Evolutionary conservation across 345 rosid species (phyloP).

Genomic region (Lepidium didymum): DNA sequence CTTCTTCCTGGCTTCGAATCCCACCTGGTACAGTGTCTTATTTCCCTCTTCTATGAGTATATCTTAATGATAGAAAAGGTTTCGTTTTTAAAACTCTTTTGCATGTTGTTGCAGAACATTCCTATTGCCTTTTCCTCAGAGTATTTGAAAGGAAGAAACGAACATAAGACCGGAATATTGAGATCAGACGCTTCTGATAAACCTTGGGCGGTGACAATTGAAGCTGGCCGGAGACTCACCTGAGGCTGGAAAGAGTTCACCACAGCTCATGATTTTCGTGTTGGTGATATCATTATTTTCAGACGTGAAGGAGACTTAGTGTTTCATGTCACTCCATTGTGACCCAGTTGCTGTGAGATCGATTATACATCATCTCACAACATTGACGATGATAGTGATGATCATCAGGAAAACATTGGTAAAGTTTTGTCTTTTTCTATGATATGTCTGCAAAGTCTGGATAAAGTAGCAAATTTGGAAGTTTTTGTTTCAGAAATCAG

Average conservation of each 20-base stretch:
- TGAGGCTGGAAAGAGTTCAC: constrained; percentile 2
- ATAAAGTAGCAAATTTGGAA: no score
- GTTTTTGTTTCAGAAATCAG: not conserved
- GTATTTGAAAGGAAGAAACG: not conserved
- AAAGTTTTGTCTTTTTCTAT: not conserved
- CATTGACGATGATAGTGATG: not conserved
- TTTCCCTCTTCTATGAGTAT: not conserved
- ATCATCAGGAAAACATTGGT: not conserved
- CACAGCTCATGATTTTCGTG: not conserved
- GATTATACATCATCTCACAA: not conserved
- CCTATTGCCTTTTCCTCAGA: constrained; percentile 7
- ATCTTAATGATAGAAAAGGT: not conserved
- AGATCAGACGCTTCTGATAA: not conserved
- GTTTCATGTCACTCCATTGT: not conserved
- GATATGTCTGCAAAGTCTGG: not conserved
- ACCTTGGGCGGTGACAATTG: not conserved
- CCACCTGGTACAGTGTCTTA: constrained; percentile 1
- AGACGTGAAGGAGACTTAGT: constrained; percentile 2
- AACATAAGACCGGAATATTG: not conserved
- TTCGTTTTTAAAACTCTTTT: not conserved
- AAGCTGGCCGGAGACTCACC: not conserved
- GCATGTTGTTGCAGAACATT: not conserved
- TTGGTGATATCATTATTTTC: not conserved
- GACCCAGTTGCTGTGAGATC: not conserved
- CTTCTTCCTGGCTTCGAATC: not conserved